phyloP scores from a whole-genome alignment of 495 filamentous ascomycete species.

The Penicillium odoratum region DNA sequence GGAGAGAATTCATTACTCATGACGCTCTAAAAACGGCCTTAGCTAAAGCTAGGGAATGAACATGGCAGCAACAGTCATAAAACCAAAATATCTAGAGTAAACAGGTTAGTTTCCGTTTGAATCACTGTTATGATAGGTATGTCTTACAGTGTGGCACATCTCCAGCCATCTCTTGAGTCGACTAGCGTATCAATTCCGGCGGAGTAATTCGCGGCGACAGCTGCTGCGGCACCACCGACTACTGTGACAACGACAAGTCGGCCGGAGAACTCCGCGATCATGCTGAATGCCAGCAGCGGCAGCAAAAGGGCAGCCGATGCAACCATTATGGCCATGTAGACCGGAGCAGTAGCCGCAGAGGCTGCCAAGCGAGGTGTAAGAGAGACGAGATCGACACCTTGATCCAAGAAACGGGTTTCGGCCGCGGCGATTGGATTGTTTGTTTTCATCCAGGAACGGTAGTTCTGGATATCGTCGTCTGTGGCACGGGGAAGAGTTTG shows the following conservation, averaged over 20 bases:
- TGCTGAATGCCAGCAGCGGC: slow-evolving; percentile 60
- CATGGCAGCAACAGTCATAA: slow-evolving; percentile 44
- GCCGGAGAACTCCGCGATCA: slow-evolving; percentile 51
- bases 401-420: slow-evolving; percentile 71
- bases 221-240: slow-evolving; percentile 37
- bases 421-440: slow-evolving; percentile 60
- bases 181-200: slow-evolving; percentile 38
- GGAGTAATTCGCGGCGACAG: slow-evolving; percentile 39
- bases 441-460: slow-evolving; percentile 64
- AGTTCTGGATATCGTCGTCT: slow-evolving; percentile 58
- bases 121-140: neutral
- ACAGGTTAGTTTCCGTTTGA: slow-evolving; percentile 8
- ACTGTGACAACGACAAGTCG: slow-evolving; percentile 53
- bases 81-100: slow-evolving; percentile 39
- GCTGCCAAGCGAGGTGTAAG: slow-evolving; percentile 36
- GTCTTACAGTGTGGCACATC: slow-evolving; percentile 40
- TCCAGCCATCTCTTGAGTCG: slow-evolving; percentile 43
- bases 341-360: slow-evolving; percentile 24
- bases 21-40: neutral
- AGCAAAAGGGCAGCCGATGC: slow-evolving; percentile 56
- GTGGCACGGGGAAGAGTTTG: slow-evolving; percentile 56
- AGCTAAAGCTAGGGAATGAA: slow-evolving; percentile 32
- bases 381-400: slow-evolving; percentile 64
- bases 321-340: slow-evolving; percentile 51
- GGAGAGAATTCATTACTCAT: slow-evolving; percentile 18